Evolutionary conservation across 257 asterid species (phyloP), one percentile per base, ranked within the genome.

Genomic region (Solanum peruvianum): DNA sequence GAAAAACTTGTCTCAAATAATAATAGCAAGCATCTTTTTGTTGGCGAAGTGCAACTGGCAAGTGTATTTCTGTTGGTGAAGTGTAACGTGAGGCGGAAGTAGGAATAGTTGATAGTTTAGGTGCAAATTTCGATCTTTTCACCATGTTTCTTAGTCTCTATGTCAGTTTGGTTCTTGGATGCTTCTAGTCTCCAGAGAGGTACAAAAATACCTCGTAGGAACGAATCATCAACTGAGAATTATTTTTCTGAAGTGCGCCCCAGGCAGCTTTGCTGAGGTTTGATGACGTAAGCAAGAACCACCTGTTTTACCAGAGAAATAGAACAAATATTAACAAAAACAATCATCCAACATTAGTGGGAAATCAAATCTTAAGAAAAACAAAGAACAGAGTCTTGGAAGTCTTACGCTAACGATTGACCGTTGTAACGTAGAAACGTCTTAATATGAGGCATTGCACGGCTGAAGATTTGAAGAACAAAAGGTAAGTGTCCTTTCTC

Each of bases 191-290:
- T 42, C 81, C 69, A 67, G 39, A 47, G 69, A 42, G 33, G 83
- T 39, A 84, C 27, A 82, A 15, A 83, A 77, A 31, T 90, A 94
- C 99, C 98, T 96, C 99, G 12, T 96, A 95, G 1, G 98, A 97
- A 86, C 99, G 99, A 88, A 97, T 95, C 99, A 97, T 97, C 90
- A 95, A 88, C 92, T 97, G 99, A 85, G 99, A 97, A 90, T 94
- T 95, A 91, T 93, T 95, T 87, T 97, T 97, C 91, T 97, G 99
- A 86, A 97, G 98, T 87, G 95, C 91, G 62, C 99, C 99, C 99
- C 99, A 97, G n/a, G 99, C 99, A 88, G 99, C 99, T 92, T 97
- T 95, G 94, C 99, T 97, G 92, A 97, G 98, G 93, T 97, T 97
- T 56, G 99, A 44, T 47, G 99, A 97, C 77, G 99, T 95, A 82